Base-by-base conservation (phyloP, 768 basidiomycete genomes). In the Galerina marginata region DNA sequence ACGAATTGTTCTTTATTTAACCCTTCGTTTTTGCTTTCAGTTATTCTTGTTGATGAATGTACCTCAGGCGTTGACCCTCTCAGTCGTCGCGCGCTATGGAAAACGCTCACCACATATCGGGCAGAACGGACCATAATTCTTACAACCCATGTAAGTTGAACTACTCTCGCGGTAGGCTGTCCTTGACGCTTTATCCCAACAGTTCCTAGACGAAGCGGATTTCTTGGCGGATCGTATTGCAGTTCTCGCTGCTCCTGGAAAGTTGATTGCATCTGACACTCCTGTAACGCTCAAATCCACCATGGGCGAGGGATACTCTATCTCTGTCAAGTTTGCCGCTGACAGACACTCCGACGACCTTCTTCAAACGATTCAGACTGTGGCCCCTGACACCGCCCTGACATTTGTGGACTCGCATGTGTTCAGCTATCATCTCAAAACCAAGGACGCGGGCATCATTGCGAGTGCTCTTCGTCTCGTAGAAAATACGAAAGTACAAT, bases 31-130 rank as follows among this genome's bases (percentile, higher is more conserved):
- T 37, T 39, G 54, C 38, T 46, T 42, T 2, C 48, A 83, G 81
- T 87, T 58, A 75, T 86, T 37, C 75, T 86, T 14, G 83, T 86
- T 11, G 86, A 87, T 64, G 86, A 88, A 71, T 89, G 88, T 68
- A 92, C 91, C 3, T 91, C 89, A 12, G 92, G 92, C 1, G 88
- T 94, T 5, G 92, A 94, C 70, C 92, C 92, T 4, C 73, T 94
- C 43, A 92, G 91, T 57, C 79, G 92, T 46, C 80, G 92, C 42
- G 86, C 92, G 1, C 75, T 94, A 10, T 94, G 92, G 92, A 82
- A 86, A 55, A 88, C 86, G 0, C 73, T 94, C 51, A 90, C 84
- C 3, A 81, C 85, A 1, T 85, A 89, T 54, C 83, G 88, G 14
- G 74, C 86, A 37, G 85, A 88, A 39, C 78, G 89, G 37, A 86